phyloP scores from a whole-genome alignment of 495 filamentous ascomycete genomes.

The Aspergillus funiculosus region DNA sequence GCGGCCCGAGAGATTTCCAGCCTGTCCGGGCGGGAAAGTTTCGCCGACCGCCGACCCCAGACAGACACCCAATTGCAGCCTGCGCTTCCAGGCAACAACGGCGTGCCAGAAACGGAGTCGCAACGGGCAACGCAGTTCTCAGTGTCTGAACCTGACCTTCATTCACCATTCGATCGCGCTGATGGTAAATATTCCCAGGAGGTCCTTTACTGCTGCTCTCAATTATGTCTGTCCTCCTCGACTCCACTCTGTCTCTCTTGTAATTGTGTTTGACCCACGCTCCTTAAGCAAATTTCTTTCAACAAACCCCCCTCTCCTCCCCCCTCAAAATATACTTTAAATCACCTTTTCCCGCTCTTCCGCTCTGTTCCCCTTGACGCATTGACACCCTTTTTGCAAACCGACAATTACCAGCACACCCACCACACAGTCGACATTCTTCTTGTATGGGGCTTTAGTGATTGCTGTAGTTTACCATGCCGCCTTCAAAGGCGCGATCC shows the following conservation, averaged over 20 bases:
- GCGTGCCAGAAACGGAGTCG: not conserved
- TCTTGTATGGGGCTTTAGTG: constrained; percentile 14
- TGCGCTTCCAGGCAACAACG: constrained; percentile 1
- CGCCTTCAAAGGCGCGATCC: constrained; percentile 41
- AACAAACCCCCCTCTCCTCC: too few species aligned
- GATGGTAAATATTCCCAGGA: constrained; percentile 13
- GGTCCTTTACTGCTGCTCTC: constrained; percentile 4
- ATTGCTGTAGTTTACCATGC: constrained; percentile 24
- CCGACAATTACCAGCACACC: not conserved
- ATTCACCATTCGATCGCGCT: constrained; percentile 1
- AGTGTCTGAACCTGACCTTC: not conserved
- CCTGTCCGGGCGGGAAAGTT: constrained; percentile 19
- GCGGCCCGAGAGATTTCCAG: constrained; percentile 24
- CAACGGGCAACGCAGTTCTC: too few species aligned
- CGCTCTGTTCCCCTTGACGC: constrained; percentile 14
- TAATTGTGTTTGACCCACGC: constrained; percentile 9
- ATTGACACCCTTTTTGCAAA: constrained; percentile 2
- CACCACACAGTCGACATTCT: not conserved
- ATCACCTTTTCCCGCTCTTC: constrained; percentile 3
- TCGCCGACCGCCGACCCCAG: constrained; percentile 27
- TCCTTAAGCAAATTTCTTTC: not conserved
- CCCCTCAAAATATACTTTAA: constrained; percentile 6
- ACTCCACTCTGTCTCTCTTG: not conserved
- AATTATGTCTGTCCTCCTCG: constrained; percentile 7
- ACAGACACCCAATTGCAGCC: constrained; percentile 3